phyloP scores from a whole-genome alignment of 1,284 basidiomycete genomes.

The Clitocybe nebularis region DNA sequence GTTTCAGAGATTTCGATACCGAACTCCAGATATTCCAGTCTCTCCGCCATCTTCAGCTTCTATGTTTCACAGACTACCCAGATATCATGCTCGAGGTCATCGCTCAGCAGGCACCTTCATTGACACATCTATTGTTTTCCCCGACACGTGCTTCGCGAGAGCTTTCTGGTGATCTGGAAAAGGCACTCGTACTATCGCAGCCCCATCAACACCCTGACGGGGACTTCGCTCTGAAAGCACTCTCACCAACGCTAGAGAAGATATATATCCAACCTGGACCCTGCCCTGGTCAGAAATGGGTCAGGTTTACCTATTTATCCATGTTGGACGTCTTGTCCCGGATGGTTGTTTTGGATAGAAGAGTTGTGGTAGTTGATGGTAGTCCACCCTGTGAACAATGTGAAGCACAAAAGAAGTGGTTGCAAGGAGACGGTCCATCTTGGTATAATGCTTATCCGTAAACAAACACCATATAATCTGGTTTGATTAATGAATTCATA shows the following conservation, averaged over 20 bases:
- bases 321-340: constrained; percentile 10
- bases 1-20: not conserved
- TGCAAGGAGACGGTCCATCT: not conserved
- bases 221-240: not conserved
- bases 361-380: constrained; percentile 7
- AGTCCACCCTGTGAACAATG: constrained; percentile 2
- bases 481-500: not conserved
- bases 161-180: constrained; percentile 15
- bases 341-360: constrained; percentile 8
- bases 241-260: constrained; percentile 12
- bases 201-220: not conserved
- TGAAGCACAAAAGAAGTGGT: constrained; percentile 7
- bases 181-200: constrained; percentile 5
- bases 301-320: constrained; percentile 3
- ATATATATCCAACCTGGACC: constrained; percentile 15
- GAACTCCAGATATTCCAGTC: constrained; percentile 15
- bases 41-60: constrained; percentile 19
- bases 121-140: constrained; percentile 18
- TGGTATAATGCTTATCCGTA: not conserved
- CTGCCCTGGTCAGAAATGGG: constrained; percentile 9
- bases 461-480: not conserved
- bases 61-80: constrained; percentile 21
- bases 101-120: constrained; percentile 17
- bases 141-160: constrained; percentile 16
- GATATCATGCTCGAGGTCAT: constrained; percentile 19